Evolutionary conservation across 441 rosid species (phyloP), one percentile per base, ranked within the genome.

Genomic region (Aquilaria agallochum): DNA sequence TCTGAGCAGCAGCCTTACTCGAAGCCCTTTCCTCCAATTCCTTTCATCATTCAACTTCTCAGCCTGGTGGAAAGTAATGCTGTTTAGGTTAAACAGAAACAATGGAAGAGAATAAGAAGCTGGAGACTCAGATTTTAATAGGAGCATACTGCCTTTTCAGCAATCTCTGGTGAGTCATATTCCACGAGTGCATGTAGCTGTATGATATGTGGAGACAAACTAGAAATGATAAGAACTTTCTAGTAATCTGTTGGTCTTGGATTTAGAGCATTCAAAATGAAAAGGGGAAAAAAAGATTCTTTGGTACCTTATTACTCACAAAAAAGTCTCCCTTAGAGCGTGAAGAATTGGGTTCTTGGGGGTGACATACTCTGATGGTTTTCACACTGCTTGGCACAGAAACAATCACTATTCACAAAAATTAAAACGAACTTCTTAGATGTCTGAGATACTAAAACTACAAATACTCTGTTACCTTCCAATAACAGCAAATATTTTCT

Each of bases 1-100:
- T 77, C 96, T 84, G 63, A 84, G 87, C 73, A 92, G 85, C 77
- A 80, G 68, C 80, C 97, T 78, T 55, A 92, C 98, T 68, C 93
- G 86, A 64, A 95, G 93, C 36, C 98, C 99, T 83, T 92, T 95
- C 72, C 97, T 81, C 98, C 98, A 95, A 75, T 95, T 84, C 72
- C 97, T 78, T 79, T 89, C 89, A 55, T 95, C 99, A 60, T 85
- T 95, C 69, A 95, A 71, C 70, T 83, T 89, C 76, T 83, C 93
- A 5, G 75, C 97, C 98, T 95, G 69, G 55, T 46, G 50, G 60
- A 72, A 8, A 36, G 42, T 48, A 20, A 20, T 20, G 27, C 27
- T 20, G 27, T 20, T 20, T 20, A 20, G 27, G 27, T 20, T 20
- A 20, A 20, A 20, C 27, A 20, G 27, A 20, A 20, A 20, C 27